Evolutionary conservation across 2,329 filamentous ascomycete species (phyloP), one percentile per base, ranked within the genome.

Genomic region (Dichotomopilus funicola): DNA sequence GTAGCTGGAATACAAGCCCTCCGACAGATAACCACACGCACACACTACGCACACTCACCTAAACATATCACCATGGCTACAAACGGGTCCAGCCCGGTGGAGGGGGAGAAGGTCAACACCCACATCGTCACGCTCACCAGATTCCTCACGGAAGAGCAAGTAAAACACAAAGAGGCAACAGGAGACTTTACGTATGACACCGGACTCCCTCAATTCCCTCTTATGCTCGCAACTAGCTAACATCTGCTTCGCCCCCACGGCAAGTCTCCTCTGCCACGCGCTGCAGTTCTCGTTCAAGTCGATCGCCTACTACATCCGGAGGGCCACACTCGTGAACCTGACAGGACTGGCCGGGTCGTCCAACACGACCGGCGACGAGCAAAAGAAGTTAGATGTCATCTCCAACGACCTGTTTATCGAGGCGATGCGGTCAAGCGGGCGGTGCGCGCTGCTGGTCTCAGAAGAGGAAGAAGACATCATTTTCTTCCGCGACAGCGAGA

Each of bases 241-340:
- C 5, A 4, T 12, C 19, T 8, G 1, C 7, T 13, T 37, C n/a
- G 9, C 10, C 34, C 40, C 13, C 6, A 42, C 40, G 13, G 2
- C 13, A 42, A 96, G 91, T 67, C 82, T 99, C 52, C 84, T 99
- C 58, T 96, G 91, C 80, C 94, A 99, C 72, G 91, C 94, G 58
- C 88, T 99, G 57, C 94, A 97, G 74, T 99, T 97, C 79, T 92
- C 94, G 62, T 99, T 99, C 87, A 99, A 99, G 80, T 95, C 90
- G 63, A 99, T 99, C 73, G 90, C 94, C 66, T 96, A 97, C 81
- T 99, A 96, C 79, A 99, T 99, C 73, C 91, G 92, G 67, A 87
- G 94, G 72, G 91, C 92, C 38, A 92, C 90, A 31, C 79, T 99
- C 62, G 92, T 97, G 76, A 96, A 96, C 78, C 83, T 99, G 59